Evolutionary conservation across 129 eudicot species (phyloP), one percentile per base, ranked within the genome.

Genomic region (Pittosporum tobira): DNA sequence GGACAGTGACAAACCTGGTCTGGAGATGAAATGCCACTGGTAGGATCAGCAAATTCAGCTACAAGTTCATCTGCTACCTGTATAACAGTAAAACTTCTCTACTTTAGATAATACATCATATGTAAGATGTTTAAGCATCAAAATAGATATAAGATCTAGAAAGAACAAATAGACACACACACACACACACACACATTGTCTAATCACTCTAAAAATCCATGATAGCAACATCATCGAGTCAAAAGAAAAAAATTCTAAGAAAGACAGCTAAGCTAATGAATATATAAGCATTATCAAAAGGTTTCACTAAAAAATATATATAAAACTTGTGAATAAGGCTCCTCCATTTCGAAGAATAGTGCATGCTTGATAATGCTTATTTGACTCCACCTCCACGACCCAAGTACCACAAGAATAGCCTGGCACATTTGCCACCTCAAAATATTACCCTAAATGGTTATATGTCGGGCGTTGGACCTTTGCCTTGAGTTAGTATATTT

Each of bases 21-120:
- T 13, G 82, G 78, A 54, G 86, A 53, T 63, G 81, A 60, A 65
- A 68, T 71, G 57, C 66, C 59, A 21, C 70, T 70, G 45, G 43
- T 49, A 10, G 81, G 78, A 40, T 77, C 94, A n/a, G 83, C 51
- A 67, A 80, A 87, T 64, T 83, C 96, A 44, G 85, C 79, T 49
- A 87, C 85, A 31, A 87, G 93, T 77, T 87, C 96, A 75, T 87
- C 96, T 60, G 96, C 96, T 29, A 87, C 95, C 95, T 86, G 68
- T 51, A 56, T 56, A 29, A 18, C n/a, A 29, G 26, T 55, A 28
- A 3, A 25, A 51, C 21, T 2, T 53, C 36, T 29, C 40, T 14
- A 53, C 6, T 52, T 53, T n/a, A 7, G 8, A n/a, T 53, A 53
- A 0, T 19, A 29, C 22, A n/a, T 29, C 8, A 29, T 4, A 16